phyloP scores from a whole-genome alignment of 2,329 filamentous ascomycete species.

The Sporothrix euskadiensis region DNA sequence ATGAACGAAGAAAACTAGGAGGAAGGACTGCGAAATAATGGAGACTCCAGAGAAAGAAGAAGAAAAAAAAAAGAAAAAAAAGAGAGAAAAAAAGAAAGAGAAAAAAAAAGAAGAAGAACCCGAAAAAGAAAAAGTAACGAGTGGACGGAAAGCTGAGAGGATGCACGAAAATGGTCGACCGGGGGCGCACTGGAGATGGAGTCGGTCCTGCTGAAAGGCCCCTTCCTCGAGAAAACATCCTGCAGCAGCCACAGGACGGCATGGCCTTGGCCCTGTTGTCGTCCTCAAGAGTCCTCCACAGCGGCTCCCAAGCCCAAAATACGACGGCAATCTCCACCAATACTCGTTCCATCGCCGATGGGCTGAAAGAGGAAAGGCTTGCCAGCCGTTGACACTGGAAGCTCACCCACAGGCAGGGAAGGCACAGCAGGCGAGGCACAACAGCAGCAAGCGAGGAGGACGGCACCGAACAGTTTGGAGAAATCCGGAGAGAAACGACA shows the following conservation, averaged over 20 bases:
- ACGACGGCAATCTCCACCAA: constrained; percentile 15
- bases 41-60: not conserved
- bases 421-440: not conserved
- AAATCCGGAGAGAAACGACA: not conserved
- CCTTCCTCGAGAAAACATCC: not conserved
- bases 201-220: not conserved
- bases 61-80: not conserved
- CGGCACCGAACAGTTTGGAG: constrained; percentile 3
- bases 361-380: not conserved
- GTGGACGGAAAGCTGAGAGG: not conserved
- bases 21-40: not conserved
- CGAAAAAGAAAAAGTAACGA: not conserved
- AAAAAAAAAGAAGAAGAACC: no score
- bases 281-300: no score
- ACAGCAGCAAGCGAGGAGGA: not conserved
- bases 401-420: not conserved
- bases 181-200: constrained; percentile 8
- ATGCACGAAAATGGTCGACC: not conserved
- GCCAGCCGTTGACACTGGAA: not conserved
- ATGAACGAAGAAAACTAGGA: not conserved
- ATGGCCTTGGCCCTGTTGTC: not conserved
- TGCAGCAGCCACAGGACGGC: not conserved
- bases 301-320: not conserved
- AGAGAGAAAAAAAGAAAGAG: not conserved
- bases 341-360: not conserved